A percentile compares a stretch with the other conserved stretches of the same genome.
Evolutionary conservation across 306 rosid species (phyloP).

Genomic region (Lupinus albus): DNA sequence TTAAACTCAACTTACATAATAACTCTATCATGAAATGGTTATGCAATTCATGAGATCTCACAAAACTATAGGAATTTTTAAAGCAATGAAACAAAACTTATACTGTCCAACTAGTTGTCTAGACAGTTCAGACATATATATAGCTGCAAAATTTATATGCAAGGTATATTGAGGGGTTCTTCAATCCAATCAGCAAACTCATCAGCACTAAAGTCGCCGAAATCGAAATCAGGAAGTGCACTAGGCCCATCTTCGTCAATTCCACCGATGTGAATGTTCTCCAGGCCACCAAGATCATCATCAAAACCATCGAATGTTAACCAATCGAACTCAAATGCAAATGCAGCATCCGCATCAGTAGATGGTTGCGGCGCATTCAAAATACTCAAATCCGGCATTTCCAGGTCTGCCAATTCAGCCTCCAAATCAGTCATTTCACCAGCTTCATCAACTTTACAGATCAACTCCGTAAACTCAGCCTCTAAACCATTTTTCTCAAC

Average conservation of each 20-base stretch:
- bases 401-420: constrained; percentile 38
- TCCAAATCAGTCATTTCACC: neutral
- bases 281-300: constrained; percentile 49
- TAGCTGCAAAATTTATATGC: constrained; percentile 59
- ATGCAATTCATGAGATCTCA: constrained; percentile 32
- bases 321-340: constrained; percentile 40
- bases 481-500: neutral
- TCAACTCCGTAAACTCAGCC: constrained; percentile 1
- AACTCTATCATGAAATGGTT: constrained; percentile 41
- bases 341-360: neutral
- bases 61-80: neutral
- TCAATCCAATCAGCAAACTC: constrained; percentile 69
- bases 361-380: constrained; percentile 15
- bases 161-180: constrained; percentile 60
- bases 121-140: constrained; percentile 11
- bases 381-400: constrained; percentile 53
- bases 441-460: too few relatives aligned
- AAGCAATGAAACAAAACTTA: constrained; percentile 22
- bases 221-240: constrained; percentile 64
- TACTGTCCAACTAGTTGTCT: neutral
- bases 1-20: constrained; percentile 41
- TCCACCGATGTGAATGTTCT: constrained; percentile 50
- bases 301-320: constrained; percentile 39
- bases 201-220: constrained; percentile 58
- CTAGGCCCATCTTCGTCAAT: constrained; percentile 47